These are phyloP conservation scores for Senna siamea DNA, from an alignment of 306 rosid genomes.

Conservation along the genomic window DNA sequence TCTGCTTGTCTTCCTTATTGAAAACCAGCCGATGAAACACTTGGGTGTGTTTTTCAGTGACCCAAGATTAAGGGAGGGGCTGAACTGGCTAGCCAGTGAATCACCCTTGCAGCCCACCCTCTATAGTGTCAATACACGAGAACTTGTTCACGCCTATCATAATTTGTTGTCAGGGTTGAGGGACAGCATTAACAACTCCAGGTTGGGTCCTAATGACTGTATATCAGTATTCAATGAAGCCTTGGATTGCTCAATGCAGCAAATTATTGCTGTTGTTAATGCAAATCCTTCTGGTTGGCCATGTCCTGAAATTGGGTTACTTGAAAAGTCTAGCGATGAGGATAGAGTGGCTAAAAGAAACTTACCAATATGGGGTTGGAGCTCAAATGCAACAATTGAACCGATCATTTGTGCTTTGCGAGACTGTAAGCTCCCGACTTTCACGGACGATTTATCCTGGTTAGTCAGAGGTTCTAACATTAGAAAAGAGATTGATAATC, in stretches of 20 bases:
- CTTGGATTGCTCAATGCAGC: slow-evolving; percentile 60
- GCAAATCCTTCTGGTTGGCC: slow-evolving; percentile 76
- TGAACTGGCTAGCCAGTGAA: slow-evolving; percentile 86
- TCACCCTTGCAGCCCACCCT: slow-evolving; percentile 71
- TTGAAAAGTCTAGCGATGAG: slow-evolving; percentile 59
- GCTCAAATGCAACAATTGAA: slow-evolving; percentile 57
- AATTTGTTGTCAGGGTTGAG: slow-evolving; percentile 54
- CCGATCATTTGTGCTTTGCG: slow-evolving; percentile 56
- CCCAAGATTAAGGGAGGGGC: slow-evolving; percentile 70
- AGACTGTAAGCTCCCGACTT: slow-evolving; percentile 66
- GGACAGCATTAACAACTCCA: slow-evolving; percentile 48
- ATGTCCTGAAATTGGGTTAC: slow-evolving; percentile 73
- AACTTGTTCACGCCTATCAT: slow-evolving; percentile 63
- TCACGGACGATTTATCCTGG: slow-evolving; percentile 63
- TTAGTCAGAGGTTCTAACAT: slow-evolving; percentile 56
- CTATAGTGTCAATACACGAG: slow-evolving; percentile 54
- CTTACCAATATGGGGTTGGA: slow-evolving; percentile 81
- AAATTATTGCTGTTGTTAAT: slow-evolving; percentile 59
- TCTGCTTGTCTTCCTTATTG: slow-evolving; percentile 63
- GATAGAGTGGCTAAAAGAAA: slow-evolving; percentile 36
- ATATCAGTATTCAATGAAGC: slow-evolving; percentile 84
- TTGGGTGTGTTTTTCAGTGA: slow-evolving; percentile 74
- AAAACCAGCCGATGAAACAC: slow-evolving; percentile 53
- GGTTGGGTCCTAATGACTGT: slow-evolving; percentile 64
- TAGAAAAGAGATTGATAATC: slow-evolving; percentile 61